phyloP scores from a whole-genome alignment of 257 asterid genomes.

The Mentha longifolia region DNA sequence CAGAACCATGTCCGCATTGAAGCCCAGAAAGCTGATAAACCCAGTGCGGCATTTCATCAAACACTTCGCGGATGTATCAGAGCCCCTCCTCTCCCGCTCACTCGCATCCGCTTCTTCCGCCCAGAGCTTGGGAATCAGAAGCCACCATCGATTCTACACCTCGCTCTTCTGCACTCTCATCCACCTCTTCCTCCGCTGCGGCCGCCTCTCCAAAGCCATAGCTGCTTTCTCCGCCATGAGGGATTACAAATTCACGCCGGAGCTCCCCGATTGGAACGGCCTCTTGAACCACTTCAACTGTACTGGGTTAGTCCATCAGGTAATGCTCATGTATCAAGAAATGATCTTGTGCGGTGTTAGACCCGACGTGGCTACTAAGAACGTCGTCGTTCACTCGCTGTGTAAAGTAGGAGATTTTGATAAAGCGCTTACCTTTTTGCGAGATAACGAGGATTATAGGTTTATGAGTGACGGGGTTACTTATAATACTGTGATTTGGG shows the following conservation, averaged over 20 bases:
- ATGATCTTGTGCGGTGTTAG: constrained; percentile 54
- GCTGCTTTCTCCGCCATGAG: constrained; percentile 74
- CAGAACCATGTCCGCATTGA: background rate
- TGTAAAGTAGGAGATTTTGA: constrained; percentile 65
- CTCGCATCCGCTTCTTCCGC: constrained; percentile 26
- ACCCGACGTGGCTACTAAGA: constrained; percentile 65
- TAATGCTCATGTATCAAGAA: constrained; percentile 65
- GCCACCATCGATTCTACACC: constrained; percentile 43
- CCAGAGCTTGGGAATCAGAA: constrained; percentile 25
- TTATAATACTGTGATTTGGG: constrained; percentile 93
- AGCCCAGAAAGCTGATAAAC: constrained; percentile 32
- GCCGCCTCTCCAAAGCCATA: constrained; percentile 67
- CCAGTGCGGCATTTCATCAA: constrained; percentile 56
- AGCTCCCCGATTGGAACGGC: constrained; percentile 58
- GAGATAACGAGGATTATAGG: constrained; percentile 41
- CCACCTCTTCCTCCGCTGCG: constrained; percentile 83
- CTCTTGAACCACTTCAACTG: constrained; percentile 71
- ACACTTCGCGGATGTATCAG: constrained; percentile 37
- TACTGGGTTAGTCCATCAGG: constrained; percentile 68
- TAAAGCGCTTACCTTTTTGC: constrained; percentile 55
- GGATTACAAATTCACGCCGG: constrained; percentile 55
- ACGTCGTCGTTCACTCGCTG: constrained; percentile 69
- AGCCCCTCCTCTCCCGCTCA: constrained; percentile 18
- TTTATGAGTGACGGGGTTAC: constrained; percentile 61
- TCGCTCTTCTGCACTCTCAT: constrained; percentile 83